Evolutionary conservation across 2,329 filamentous ascomycete species (phyloP).

Genomic region (Ceratocystiopsis sp.): DNA sequence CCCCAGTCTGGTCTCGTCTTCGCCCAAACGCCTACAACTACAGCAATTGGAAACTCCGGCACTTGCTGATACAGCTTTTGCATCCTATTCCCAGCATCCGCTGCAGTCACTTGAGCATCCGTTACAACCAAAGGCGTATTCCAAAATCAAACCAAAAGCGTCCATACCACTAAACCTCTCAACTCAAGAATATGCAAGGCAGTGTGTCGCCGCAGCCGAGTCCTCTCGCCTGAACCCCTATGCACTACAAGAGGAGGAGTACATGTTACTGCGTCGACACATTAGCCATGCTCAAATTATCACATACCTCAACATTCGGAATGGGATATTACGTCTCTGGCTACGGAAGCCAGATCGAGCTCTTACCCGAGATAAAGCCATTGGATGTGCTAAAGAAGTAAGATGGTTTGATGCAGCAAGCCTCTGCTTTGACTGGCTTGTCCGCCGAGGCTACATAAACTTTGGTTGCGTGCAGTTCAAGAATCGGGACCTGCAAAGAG

Average conservation of each 20-base stretch:
- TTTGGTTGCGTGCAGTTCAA: slow-evolving; percentile 62
- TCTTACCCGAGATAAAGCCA: slow-evolving; percentile 69
- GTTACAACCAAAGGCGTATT: too few species aligned
- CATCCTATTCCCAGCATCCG: neutral
- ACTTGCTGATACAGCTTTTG: too few species aligned
- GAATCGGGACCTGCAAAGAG: neutral
- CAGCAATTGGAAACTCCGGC: too few species aligned
- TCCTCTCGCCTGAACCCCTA: slow-evolving; percentile 82
- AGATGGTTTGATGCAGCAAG: slow-evolving; percentile 82
- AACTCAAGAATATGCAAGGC: slow-evolving; percentile 65
- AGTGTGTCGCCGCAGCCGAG: slow-evolving; percentile 80
- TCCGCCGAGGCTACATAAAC: slow-evolving; percentile 87
- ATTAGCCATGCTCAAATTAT: slow-evolving; percentile 83
- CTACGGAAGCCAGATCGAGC: slow-evolving; percentile 67
- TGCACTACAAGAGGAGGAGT: slow-evolving; percentile 70
- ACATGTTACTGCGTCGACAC: slow-evolving; percentile 60
- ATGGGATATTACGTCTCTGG: slow-evolving; percentile 86
- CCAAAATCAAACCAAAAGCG: slow-evolving; percentile 54
- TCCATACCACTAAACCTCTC: slow-evolving; percentile 67
- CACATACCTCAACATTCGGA: slow-evolving; percentile 88
- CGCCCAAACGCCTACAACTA: neutral
- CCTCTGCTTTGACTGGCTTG: slow-evolving; percentile 82
- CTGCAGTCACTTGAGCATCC: neutral
- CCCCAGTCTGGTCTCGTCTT: neutral
- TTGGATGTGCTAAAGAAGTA: slow-evolving; percentile 74